These are phyloP conservation scores for Ascochyta koolunga DNA, from an alignment of 2,329 filamentous ascomycete genomes.

Conservation along the genomic window DNA sequence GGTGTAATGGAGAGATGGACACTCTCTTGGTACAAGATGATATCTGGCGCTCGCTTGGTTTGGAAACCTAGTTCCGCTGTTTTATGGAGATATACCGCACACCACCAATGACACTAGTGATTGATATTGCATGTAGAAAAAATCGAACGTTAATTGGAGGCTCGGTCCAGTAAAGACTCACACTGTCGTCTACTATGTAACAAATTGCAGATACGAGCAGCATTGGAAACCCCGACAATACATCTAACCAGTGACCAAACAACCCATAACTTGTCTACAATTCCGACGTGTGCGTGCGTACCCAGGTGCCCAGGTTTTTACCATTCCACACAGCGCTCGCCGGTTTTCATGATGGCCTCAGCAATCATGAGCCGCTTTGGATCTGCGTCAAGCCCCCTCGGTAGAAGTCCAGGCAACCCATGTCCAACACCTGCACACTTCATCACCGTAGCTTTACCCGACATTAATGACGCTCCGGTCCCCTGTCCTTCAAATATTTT, in stretches of 20 bases:
- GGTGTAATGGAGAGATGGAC: background rate
- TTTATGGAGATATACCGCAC: background rate
- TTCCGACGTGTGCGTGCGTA: background rate
- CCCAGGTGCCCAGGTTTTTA: background rate
- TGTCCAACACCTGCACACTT: background rate
- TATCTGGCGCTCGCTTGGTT: background rate
- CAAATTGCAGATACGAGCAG: constrained; percentile 6
- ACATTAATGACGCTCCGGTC: background rate
- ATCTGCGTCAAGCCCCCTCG: background rate
- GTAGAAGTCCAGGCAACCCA: background rate
- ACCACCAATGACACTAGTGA: background rate
- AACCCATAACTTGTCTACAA: background rate
- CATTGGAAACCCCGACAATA: background rate
- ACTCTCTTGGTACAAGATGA: background rate
- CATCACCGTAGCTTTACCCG: constrained; percentile 4
- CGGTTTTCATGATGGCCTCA: background rate
- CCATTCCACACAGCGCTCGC: background rate
- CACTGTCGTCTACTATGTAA: background rate
- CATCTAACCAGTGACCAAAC: background rate
- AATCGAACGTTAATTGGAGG: background rate
- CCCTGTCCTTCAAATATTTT: background rate
- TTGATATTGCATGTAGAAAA: background rate
- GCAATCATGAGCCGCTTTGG: background rate
- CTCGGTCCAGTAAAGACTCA: background rate
- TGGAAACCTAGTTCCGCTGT: background rate